phyloP scores from a whole-genome alignment of 495 filamentous ascomycete genomes.

The Symbiotaphrina buchneri region DNA sequence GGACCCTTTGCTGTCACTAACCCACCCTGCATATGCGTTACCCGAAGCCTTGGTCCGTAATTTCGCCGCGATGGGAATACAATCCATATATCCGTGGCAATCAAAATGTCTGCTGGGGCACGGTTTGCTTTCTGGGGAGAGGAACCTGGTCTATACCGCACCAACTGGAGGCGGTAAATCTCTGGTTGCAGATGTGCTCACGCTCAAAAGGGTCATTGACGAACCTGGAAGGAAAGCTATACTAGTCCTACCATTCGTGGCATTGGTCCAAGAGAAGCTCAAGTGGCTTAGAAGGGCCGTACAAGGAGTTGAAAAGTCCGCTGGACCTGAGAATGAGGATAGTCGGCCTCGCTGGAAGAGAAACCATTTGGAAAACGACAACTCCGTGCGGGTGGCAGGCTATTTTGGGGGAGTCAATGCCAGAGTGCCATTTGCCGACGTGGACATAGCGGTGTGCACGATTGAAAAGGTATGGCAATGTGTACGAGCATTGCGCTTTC shows the following conservation, averaged over 20 bases:
- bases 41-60: slow-evolving; percentile 36
- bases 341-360: slow-evolving; percentile 4
- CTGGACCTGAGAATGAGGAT: slow-evolving; percentile 8
- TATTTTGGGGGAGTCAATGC: slow-evolving; percentile 54
- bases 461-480: slow-evolving; percentile 46
- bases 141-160: slow-evolving; percentile 64
- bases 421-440: slow-evolving; percentile 43
- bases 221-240: slow-evolving; percentile 45
- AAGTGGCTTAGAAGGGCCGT: slow-evolving; percentile 53
- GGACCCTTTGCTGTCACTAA: slow-evolving; percentile 37
- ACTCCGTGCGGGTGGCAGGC: slow-evolving; percentile 36
- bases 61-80: slow-evolving; percentile 38
- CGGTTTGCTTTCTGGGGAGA: slow-evolving; percentile 39
- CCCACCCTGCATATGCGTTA: slow-evolving; percentile 42
- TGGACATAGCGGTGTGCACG: slow-evolving; percentile 63
- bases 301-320: slow-evolving; percentile 29
- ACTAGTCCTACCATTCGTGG: slow-evolving; percentile 62
- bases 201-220: slow-evolving; percentile 49
- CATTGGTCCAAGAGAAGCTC: slow-evolving; percentile 65
- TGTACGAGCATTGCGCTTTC: slow-evolving; percentile 1
- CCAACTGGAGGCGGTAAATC: slow-evolving; percentile 71
- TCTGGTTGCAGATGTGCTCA: slow-evolving; percentile 51
- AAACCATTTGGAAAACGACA: not conserved
- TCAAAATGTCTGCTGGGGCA: slow-evolving; percentile 50
- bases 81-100: slow-evolving; percentile 62